Evolutionary conservation across 1,284 basidiomycete genomes (phyloP).

Genomic region (Leucoagaricus sp.): DNA sequence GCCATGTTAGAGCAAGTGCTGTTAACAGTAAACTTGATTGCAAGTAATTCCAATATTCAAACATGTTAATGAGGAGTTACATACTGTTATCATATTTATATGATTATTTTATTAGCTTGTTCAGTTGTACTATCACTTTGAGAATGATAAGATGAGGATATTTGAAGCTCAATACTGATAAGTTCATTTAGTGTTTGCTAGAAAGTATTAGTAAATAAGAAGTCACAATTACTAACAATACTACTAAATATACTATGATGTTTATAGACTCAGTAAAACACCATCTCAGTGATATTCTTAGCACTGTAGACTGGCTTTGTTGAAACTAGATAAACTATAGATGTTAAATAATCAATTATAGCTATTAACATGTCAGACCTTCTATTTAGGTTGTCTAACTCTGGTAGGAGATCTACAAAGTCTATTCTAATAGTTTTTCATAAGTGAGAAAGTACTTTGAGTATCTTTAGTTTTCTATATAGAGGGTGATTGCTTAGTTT

Average conservation of each 20-base stretch:
- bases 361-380: constrained; percentile 38
- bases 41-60: constrained; percentile 36
- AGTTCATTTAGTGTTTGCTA: constrained; percentile 10
- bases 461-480: constrained; percentile 28
- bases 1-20: constrained; percentile 9
- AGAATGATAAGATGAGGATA: constrained; percentile 42
- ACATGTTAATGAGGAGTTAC: constrained; percentile 33
- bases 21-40: constrained; percentile 34
- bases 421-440: constrained; percentile 11
- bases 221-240: constrained; percentile 5
- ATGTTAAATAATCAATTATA: constrained; percentile 35
- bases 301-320: constrained; percentile 29
- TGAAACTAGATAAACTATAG: constrained; percentile 34
- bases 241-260: constrained; percentile 30
- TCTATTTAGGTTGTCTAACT: constrained; percentile 29
- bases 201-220: constrained; percentile 4
- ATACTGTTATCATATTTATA: constrained; percentile 37
- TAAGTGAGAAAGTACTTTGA: background rate
- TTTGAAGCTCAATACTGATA: constrained; percentile 21
- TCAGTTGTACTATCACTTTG: constrained; percentile 35
- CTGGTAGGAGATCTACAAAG: constrained; percentile 44
- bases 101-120: constrained; percentile 38
- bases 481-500: constrained; percentile 33
- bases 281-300: constrained; percentile 36
- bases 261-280: constrained; percentile 37